Evolutionary conservation across 345 rosid species (phyloP), one percentile per base, ranked within the genome.

Genomic region (Pistacia vera): DNA sequence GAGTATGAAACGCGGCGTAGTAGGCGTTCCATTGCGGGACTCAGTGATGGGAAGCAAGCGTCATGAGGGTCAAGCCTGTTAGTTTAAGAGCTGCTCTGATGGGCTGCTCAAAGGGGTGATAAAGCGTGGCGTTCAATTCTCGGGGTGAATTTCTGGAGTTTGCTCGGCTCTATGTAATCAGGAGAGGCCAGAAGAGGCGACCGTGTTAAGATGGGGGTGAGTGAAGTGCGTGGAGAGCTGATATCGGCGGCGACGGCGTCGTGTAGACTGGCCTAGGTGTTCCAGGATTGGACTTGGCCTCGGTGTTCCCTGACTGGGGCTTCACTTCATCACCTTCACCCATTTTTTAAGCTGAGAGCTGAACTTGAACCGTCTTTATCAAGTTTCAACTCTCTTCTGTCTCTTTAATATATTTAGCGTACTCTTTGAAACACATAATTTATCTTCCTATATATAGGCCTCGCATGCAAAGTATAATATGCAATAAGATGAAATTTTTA

Each of bases 1-100:
- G 96, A 66, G 87, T 87, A 51, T 93, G 98, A 86, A 92, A 91
- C 65, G 92, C 94, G 0, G 96, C 94, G 62, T 94, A 93, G 70
- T 69, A 88, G 8, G 90, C 83, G 71, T 93, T 4, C 98, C 97
- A 59, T 93, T 91, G 68, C 97, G 77, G 1, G 99, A 95, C 81
- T 93, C 96, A 3, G 98, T 95, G 75, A 95, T 93, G 0, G 98
- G 98, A 46, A 95, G 89, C 99, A 95, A 14, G 96, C 96, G 38
- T 91, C 93, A 9, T 81, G 82, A 33, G 93, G 91, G 64, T 89
- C 92, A 18, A 89, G 88, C 85, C 73, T 22, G 25, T 22, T 22
- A 22, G 25, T 1, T 81, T 75, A 11, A 91, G 87, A 57, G 87
- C 92, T 78, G 74, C 83, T 35, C 88, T 81, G 1, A 91, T 36